Base-by-base conservation (phyloP, 164 flowering plant genomes). In the Vitis labrusca region DNA sequence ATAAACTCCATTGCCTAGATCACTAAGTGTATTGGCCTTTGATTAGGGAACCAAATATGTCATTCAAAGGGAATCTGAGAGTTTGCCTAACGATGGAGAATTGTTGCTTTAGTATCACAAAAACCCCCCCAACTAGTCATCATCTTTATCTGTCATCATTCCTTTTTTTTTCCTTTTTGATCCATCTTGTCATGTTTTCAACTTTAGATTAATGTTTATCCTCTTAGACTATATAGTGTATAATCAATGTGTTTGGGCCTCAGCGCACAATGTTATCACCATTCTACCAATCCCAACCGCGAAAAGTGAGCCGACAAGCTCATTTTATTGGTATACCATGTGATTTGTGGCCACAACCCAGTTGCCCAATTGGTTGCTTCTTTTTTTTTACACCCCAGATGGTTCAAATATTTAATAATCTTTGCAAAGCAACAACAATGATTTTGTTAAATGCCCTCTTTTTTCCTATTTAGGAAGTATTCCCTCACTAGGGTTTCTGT, bases 231-330 rank as follows among this genome's bases (percentile, higher is more conserved):
- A 75, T 73, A 69, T 67, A 65, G 61, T 76, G 71, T 81, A 83
- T 71, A 63, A 78, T 81, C 78, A 73, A 67, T 77, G 69, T 80
- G 77, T 80, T 71, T 65, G 15, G 47, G 57, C 50, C 65, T 71
- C 53, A 27, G 65, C 70, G 52, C 73, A 32, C 57, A 74, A 63
- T 74, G 23, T 61, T 66, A 68, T 78, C 75, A 55, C 48, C 51
- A 68, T 17, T 50, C 73, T 72, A 71, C 78, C 79, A 76, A 84
- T 81, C 72, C 74, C 7, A 19, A 29, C 78, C 74, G 67, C 55
- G 70, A 73, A 80, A 81, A 73, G 85, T 73, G 77, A 76, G 76
- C 84, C 81, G 85, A 88, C 88, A 77, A 64, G 71, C 79, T 78
- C 77, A 79, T 77, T 79, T 68, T 71, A 50, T 67, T 61, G 69